Percentiles rank a stretch among this genome's conserved stretches.
These are phyloP conservation scores for Aspergillus sclerotioniger DNA, from an alignment of 495 filamentous ascomycete species.

Conservation along the genomic window DNA sequence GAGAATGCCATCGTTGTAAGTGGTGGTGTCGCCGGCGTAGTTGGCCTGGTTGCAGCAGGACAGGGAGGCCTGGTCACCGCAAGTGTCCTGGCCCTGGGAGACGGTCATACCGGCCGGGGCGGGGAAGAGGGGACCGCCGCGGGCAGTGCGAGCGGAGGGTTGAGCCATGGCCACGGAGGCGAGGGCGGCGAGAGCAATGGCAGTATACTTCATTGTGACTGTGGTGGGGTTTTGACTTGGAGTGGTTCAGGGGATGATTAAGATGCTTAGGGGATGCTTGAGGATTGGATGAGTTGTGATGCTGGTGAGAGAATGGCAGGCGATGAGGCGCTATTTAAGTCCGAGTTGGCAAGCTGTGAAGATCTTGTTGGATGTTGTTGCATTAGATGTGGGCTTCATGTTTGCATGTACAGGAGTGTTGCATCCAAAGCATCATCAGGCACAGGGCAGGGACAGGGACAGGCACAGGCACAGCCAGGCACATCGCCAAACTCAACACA, in stretches of 20 bases:
- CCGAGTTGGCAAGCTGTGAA: too few relatives aligned
- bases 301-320: not conserved
- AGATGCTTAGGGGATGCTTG: not conserved
- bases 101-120: slow-evolving; percentile 44
- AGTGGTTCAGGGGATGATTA: not conserved
- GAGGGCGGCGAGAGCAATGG: slow-evolving; percentile 9
- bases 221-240: not conserved
- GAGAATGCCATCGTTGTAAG: slow-evolving; percentile 27
- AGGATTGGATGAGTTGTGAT: not conserved
- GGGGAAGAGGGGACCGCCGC: slow-evolving; percentile 29
- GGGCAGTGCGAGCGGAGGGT: slow-evolving; percentile 8
- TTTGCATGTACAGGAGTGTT: too few relatives aligned
- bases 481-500: too few relatives aligned
- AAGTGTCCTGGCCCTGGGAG: slow-evolving; percentile 47
- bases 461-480: not conserved
- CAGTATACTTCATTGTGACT: slow-evolving; percentile 16
- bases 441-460: too few relatives aligned
- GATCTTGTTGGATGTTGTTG: too few relatives aligned
- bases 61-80: slow-evolving; percentile 49
- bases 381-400: too few relatives aligned
- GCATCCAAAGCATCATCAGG: not conserved
- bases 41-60: slow-evolving; percentile 48
- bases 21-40: slow-evolving; percentile 45
- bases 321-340: not conserved
- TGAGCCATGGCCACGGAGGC: slow-evolving; percentile 4